Evolutionary conservation across 352 stramenopile genomes (phyloP), one percentile per base, ranked within the genome.

Genomic region (Phytophthora litchii): DNA sequence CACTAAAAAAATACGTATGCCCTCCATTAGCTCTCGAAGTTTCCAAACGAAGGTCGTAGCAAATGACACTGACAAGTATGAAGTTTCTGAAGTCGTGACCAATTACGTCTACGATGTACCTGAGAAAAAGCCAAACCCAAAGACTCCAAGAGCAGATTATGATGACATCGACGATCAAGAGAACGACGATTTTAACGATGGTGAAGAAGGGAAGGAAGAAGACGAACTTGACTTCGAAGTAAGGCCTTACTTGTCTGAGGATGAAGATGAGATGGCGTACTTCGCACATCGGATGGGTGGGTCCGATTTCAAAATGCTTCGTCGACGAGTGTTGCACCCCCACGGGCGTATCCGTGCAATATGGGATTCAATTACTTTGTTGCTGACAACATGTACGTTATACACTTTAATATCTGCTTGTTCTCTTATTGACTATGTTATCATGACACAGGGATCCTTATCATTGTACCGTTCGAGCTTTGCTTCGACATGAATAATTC

Each of bases 391-490:
- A 13, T 91, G 82, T 91, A 83, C 41, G 61, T 11, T 11, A 34
- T 34, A 34, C 13, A 12, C 20, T n/a, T 4, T 21, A 12, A 17
- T 34, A n/a, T 25, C 36, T 25, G 4, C 7, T 19, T 41, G 1
- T 17, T 23, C 19, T 41, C n/a, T 23, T 11, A 17, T 32, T 54
- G 23, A 60, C 29, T 12, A n/a, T 44, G 3, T 0, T 19, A 10
- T 63, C 7, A 10, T 51, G 27, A 29, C 54, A 9, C 17, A 91
- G 79, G 82, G 80, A 64, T 91, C 27, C 59, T 89, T 13, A 20
- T 89, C 25, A 69, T 76, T 3, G 76, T 87, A 4, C 82, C 83
- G 35, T 88, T 92, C 44, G 82, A 94, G 64, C 70, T 94, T 7
- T 81, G 72, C 35, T 92, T 94, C 38, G 25, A 60, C 5, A 71